Base-by-base conservation (phyloP, 2,329 filamentous ascomycete species). In the Emericellopsis cladophorae region DNA sequence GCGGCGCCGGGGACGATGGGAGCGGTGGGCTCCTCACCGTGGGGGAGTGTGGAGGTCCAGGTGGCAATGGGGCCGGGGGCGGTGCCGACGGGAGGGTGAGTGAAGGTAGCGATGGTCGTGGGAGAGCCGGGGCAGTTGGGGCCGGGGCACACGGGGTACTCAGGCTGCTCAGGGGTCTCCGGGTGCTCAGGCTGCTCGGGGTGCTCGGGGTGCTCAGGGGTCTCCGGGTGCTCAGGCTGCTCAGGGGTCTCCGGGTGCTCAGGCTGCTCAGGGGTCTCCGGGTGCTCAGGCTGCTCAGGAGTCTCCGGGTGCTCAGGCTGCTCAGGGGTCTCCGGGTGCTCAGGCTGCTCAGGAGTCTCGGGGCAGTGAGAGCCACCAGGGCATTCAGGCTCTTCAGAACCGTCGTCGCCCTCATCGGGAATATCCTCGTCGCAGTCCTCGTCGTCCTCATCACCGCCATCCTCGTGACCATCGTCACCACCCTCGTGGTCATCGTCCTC, bases 1-100 rank as follows among this genome's bases (percentile, higher is more conserved):
- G 57, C 56, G 43, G 70, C 72, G 52, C 69, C 71, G 45, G 65
- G 70, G 18, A 67, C 68, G 48, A 65, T 59, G 48, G 62, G 59
- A 39, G 55, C 51, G 49, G 54, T 52, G 42, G 56, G 52, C 26
- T 29, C 26, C n/a, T 40, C 45, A 15, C 40, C 36, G 16, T 46
- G 42, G 8, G 46, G 44, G 5, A 43, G 40, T 16, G 40, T 34
- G 29, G 36, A 32, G 31, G 44, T 42, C 42, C 37, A 40, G 42
- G 42, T 41, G 34, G 37, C 43, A 42, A 48, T 46, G 40, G 55
- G 49, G 22, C 45, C 40, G 24, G 48, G 47, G 8, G 42, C 44
- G 18, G 46, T 47, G n/a, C 43, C 31, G 32, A 44, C 40, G 31
- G 44, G 38, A 7, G 29, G 18, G 26, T 29, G 26, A 11, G 14